Base-by-base conservation (phyloP, 305 asterid species). In the Fraxinus baroniana region DNA sequence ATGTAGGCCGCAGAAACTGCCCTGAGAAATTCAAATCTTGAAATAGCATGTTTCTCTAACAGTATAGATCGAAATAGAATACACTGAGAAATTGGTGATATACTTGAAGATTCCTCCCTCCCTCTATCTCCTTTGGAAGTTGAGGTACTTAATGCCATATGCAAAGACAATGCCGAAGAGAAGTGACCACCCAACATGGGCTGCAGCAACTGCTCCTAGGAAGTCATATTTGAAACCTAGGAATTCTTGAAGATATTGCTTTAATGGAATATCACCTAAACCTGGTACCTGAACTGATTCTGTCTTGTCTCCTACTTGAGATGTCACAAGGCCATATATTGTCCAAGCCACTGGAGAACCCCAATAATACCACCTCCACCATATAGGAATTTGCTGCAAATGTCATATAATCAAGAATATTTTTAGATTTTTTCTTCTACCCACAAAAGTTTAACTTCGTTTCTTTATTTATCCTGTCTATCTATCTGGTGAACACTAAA, bases 351-450 rank as follows among this genome's bases (percentile, higher is more conserved):
- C 94, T 0, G 99, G 99, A 41, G 98, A 96, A 10, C 88, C 93
- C 98, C 98, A 96, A 82, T 96, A 96, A 80, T 94, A 97, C 99
- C 99, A 97, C 81, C 98, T 89, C 98, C 99, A 97, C 99, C 99
- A 97, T 85, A 93, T 86, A 0, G 99, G 99, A 76, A 96, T 94
- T 89, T 90, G 90, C 99, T 96, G 94, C 70, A 64, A 83, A 8
- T 78, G 81, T 26, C 76, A 80, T 39, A 13, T 6, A 41, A 39
- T 10, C 28, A 12, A 7, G 55, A 46, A 30, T 30, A 60, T 66
- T 66, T 12, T 22, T 60, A 20, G 30, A 60, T 20, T 60, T 20
- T 60, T 60, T 20, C 28, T 60, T 60, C 70, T 13, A 20, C 70
- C 70, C 70, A 20, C 13, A 7, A 57, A 57, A 60, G 10, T 20